Base-by-base conservation (phyloP, 2,329 filamentous ascomycete genomes). In the Clarireedia homoeocarpa region DNA sequence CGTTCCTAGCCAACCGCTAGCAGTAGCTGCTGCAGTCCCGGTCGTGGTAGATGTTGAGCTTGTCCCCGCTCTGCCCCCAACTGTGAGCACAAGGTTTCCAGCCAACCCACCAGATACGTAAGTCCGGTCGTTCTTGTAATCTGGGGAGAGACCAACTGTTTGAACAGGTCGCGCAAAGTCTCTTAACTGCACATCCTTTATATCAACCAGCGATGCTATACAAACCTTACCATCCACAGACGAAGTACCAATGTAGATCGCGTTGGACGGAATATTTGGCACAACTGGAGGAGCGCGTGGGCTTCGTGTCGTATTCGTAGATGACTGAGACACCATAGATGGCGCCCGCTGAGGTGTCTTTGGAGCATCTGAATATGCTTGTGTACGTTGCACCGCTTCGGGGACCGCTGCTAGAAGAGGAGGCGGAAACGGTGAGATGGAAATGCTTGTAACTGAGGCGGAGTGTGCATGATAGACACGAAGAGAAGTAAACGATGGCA, bases 201-300 rank as follows among this genome's bases (percentile, higher is more conserved):
- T 74, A 66, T 99, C 92, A 20, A 94, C 74, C 20, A 99, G 74
- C 1, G 90, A 95, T 57, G 91, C 86, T 0, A 99, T 83, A 65
- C 94, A 97, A 14, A 99, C 89, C 67, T 96, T 92, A 17, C 94
- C 95, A 70, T 99, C 94, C 68, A 95, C 89, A 0, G 94, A 97
- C 0, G 94, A 90, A 1, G 92, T 95, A 1, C 88, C 92, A 62
- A 99, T 88, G 70, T 94, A 89, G 42, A 99, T 95, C 53, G 91
- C 86, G 66, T 96, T 97, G 2, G 89, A 91, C 0, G 90, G 88
- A 0, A 79, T 89, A 58, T 85, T 83, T 0, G 88, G 84, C 2
- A 53, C 42, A 30, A 96, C 75, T 1, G 78, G 74, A 0, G 75
- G 71, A 0, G 74, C 71, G 60, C 86, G 78, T 5, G 73, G 72